These are phyloP conservation scores for Plectosphaerella plurivora DNA, from an alignment of 2,329 filamentous ascomycete genomes.

Conservation along the genomic window DNA sequence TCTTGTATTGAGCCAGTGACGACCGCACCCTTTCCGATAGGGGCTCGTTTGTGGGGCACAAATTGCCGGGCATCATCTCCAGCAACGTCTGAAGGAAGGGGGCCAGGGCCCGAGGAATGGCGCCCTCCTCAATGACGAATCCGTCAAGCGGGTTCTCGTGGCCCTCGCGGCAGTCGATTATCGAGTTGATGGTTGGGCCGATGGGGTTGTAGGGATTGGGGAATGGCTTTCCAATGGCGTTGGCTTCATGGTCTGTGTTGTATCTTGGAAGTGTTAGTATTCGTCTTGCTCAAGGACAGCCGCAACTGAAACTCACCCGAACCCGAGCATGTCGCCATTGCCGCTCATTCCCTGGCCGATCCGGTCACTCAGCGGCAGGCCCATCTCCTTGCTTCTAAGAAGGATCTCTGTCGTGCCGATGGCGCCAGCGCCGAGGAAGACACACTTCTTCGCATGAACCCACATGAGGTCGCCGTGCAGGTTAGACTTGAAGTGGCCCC, in stretches of 20 bases:
- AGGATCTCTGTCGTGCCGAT: conserved; percentile 64
- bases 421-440: conserved; percentile 62
- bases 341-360: conserved; percentile 59
- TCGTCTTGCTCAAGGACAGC: background rate
- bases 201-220: conserved; percentile 47
- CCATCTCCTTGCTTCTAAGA: conserved; percentile 54
- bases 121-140: conserved; percentile 61
- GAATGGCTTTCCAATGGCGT: conserved; percentile 48
- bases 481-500: conserved; percentile 49
- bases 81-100: conserved; percentile 53
- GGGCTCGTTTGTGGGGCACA: conserved; percentile 29
- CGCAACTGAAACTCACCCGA: conserved; percentile 38
- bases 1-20: conserved; percentile 43
- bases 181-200: conserved; percentile 58
- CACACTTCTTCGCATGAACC: conserved; percentile 60
- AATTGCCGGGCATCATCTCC: conserved; percentile 45
- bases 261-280: conserved; percentile 35
- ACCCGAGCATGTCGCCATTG: conserved; percentile 62
- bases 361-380: conserved; percentile 51
- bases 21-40: conserved; percentile 38
- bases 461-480: conserved; percentile 59
- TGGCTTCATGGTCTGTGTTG: conserved; percentile 52
- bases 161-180: conserved; percentile 54
- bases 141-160: conserved; percentile 53
- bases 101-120: conserved; percentile 52